These are phyloP conservation scores for Saitozyma podzolica DNA, from an alignment of 768 basidiomycete species.

Conservation along the genomic window DNA sequence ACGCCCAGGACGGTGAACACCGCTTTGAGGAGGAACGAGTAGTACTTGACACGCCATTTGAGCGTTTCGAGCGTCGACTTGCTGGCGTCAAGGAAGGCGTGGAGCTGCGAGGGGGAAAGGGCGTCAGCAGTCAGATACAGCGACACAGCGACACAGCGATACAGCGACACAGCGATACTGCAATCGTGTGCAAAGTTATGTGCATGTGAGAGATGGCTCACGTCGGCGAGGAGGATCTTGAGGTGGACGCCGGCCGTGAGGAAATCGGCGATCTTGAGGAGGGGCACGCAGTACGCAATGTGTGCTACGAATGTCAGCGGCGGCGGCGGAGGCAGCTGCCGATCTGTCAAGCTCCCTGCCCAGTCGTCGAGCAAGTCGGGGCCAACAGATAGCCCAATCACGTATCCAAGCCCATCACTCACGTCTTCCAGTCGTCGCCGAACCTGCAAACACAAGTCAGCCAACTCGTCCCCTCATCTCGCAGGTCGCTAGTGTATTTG, in stretches of 20 bases:
- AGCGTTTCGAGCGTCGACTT: slow-evolving; percentile 95
- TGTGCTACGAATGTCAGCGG: slow-evolving; percentile 64
- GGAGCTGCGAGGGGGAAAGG: slow-evolving; percentile 56
- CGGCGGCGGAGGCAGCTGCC: background rate
- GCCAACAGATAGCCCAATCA: background rate
- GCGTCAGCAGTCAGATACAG: slow-evolving; percentile 9
- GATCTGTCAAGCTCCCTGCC: background rate
- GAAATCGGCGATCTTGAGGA: slow-evolving; percentile 96
- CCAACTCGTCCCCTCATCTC: slow-evolving; percentile 1
- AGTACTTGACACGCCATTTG: slow-evolving; percentile 82
- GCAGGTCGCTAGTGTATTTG: slow-evolving; percentile 4
- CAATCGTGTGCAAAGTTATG: background rate
- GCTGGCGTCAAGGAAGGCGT: slow-evolving; percentile 95
- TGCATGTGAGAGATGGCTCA: slow-evolving; percentile 39
- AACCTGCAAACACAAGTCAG: slow-evolving; percentile 61
- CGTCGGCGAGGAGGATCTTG: slow-evolving; percentile 75
- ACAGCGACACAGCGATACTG: background rate
- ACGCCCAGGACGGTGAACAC: slow-evolving; percentile 89
- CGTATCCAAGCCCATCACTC: slow-evolving; percentile 49
- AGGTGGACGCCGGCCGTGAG: slow-evolving; percentile 87
- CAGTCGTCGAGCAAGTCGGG: background rate
- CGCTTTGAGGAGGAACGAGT: slow-evolving; percentile 73
- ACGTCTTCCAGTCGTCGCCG: slow-evolving; percentile 93
- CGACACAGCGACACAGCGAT: background rate
- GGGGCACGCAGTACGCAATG: slow-evolving; percentile 92